Evolutionary conservation across 108 stramenopile species (phyloP).

Genomic region (Cyclotella cryptica): DNA sequence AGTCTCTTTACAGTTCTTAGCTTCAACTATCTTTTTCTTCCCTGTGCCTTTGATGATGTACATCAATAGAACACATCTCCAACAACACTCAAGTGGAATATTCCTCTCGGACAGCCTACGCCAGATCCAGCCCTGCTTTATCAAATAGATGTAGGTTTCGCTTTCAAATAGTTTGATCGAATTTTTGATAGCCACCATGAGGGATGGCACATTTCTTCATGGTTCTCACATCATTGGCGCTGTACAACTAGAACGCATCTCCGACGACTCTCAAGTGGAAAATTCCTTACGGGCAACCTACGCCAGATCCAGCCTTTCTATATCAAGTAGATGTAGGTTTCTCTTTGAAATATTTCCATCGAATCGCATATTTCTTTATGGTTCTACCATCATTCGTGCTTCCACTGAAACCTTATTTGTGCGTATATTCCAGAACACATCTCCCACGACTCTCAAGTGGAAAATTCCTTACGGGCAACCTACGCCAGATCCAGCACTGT

Average conservation of each 20-base stretch:
- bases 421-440: too few relatives aligned
- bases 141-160: neutral
- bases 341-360: neutral
- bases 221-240: too few relatives aligned
- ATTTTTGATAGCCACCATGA: too few relatives aligned
- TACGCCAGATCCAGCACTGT: too few relatives aligned
- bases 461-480: too few relatives aligned
- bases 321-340: neutral
- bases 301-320: conserved; percentile 30
- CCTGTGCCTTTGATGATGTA: neutral
- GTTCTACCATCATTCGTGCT: too few relatives aligned
- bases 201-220: neutral
- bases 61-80: conserved; percentile 12
- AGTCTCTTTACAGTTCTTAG: neutral
- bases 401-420: too few relatives aligned
- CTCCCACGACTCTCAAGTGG: too few relatives aligned
- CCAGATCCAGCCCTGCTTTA: conserved; percentile 27
- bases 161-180: neutral
- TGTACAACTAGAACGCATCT: too few relatives aligned
- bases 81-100: conserved; percentile 21
- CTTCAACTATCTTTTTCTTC: neutral
- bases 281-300: conserved; percentile 22
- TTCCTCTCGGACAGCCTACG: conserved; percentile 26
- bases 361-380: neutral
- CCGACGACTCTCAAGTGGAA: conserved; percentile 7